These are phyloP conservation scores for Isoetes taiwanensis DNA, from an alignment of 75 land plant genomes.

Conservation along the genomic window DNA sequence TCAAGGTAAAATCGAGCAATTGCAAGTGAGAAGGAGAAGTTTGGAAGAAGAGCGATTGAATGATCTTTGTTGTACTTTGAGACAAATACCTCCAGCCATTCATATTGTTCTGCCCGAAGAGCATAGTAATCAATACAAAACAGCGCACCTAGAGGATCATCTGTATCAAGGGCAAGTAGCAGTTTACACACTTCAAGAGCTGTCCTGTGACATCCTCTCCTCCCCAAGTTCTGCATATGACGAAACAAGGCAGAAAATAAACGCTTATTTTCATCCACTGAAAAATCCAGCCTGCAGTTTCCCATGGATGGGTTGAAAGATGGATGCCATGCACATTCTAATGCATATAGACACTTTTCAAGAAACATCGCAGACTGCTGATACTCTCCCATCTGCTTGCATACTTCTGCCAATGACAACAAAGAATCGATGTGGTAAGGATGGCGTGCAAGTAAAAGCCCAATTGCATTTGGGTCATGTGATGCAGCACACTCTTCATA, in stretches of 20 bases:
- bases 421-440: slow-evolving; percentile 88
- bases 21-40: slow-evolving; percentile 76
- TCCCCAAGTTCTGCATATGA: slow-evolving; percentile 86
- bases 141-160: slow-evolving; percentile 78
- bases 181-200: slow-evolving; percentile 95
- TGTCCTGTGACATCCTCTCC: slow-evolving; percentile 89
- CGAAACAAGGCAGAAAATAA: slow-evolving; percentile 53
- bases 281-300: slow-evolving; percentile 47
- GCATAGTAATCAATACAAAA: slow-evolving; percentile 91
- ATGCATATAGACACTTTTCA: slow-evolving; percentile 67
- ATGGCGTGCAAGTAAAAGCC: slow-evolving; percentile 38
- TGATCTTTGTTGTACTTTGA: slow-evolving; percentile 46
- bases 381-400: slow-evolving; percentile 73
- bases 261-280: slow-evolving; percentile 60
- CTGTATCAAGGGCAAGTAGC: slow-evolving; percentile 66
- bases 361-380: slow-evolving; percentile 56
- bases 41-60: slow-evolving; percentile 72
- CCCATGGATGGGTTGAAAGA: slow-evolving; percentile 60
- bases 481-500: slow-evolving; percentile 69
- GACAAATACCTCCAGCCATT: slow-evolving; percentile 70
- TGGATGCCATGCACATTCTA: slow-evolving; percentile 98
- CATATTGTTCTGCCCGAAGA: slow-evolving; percentile 71
- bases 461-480: slow-evolving; percentile 72
- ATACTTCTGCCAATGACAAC: slow-evolving; percentile 71
- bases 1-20: slow-evolving; percentile 69